A percentile compares a stretch with the other conserved stretches of the same genome.
Conservation (phyloP, 2,329 filamentous ascomycete species). For the Apiospora koreana region DNA sequence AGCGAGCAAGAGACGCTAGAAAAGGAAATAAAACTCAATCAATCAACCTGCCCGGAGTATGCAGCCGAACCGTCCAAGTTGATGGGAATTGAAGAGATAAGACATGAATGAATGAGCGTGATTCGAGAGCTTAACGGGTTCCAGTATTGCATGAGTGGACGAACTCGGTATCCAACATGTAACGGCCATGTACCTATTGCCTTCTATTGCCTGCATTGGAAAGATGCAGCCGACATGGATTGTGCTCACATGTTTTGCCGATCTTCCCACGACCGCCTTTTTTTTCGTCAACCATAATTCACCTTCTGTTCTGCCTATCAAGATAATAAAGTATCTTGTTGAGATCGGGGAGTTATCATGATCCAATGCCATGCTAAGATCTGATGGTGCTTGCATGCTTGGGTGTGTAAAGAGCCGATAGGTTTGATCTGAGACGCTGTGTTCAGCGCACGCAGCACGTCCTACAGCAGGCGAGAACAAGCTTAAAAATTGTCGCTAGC, state of each 20-base stretch:
- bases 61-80: not conserved
- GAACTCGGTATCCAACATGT: not conserved
- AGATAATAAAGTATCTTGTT: not conserved
- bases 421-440: not conserved
- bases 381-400: not conserved
- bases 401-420: not conserved
- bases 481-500: constrained; percentile 1
- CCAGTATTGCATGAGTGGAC: not conserved
- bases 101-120: not conserved
- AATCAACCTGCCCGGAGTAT: too few relatives aligned
- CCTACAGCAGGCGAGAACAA: not conserved
- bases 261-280: not conserved
- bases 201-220: not conserved
- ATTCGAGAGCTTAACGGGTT: not conserved
- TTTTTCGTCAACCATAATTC: too few relatives aligned
- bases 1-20: not conserved
- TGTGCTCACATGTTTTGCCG: not conserved
- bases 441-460: not conserved
- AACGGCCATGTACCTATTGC: not conserved
- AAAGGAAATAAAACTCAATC: not conserved
- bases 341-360: too few relatives aligned
- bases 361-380: not conserved
- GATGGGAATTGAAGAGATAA: not conserved
- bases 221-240: not conserved
- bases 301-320: not conserved